phyloP scores from a whole-genome alignment of 1,139 yeast species.

The Yamadazyma conglobata region DNA sequence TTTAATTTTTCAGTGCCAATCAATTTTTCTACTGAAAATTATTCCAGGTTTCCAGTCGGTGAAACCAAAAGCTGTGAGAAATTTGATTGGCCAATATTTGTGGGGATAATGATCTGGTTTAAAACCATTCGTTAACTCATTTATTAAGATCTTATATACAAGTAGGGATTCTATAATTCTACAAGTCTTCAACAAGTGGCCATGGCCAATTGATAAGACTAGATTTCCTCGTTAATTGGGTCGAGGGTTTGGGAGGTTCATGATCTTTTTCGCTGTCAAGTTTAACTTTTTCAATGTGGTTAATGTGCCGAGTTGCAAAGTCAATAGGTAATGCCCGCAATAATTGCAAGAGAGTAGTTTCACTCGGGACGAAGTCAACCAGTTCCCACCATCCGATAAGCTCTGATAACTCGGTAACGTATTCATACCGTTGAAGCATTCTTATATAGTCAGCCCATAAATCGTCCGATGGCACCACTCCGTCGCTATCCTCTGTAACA shows the following conservation, averaged over 20 bases:
- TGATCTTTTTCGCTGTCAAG: slow-evolving; percentile 11
- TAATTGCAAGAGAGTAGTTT: slow-evolving; percentile 32
- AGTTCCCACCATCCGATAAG: slow-evolving; percentile 59
- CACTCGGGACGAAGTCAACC: slow-evolving; percentile 45
- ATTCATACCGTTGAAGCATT: slow-evolving; percentile 46
- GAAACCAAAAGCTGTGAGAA: too few species aligned
- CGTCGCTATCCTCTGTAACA: slow-evolving; percentile 18
- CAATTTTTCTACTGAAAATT: too few species aligned
- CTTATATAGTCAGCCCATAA: slow-evolving; percentile 53
- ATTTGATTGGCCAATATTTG: too few species aligned
- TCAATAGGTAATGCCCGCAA: slow-evolving; percentile 39
- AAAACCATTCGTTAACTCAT: too few species aligned
- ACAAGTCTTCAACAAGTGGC: slow-evolving; percentile 6
- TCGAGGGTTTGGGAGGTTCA: neutral
- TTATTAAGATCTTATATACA: too few species aligned
- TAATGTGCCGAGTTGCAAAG: slow-evolving; percentile 36
- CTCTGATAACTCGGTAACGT: slow-evolving; percentile 47
- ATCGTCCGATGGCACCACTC: slow-evolving; percentile 41
- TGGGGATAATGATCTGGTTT: too few species aligned
- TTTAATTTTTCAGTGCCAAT: neutral
- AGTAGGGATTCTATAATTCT: too few species aligned
- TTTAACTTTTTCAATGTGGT: slow-evolving; percentile 31
- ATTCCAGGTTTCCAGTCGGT: too few species aligned
- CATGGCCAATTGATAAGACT: slow-evolving; percentile 10
- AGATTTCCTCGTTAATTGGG: neutral